Conservation (phyloP, 2,329 filamentous ascomycete genomes). For the Simplicillium sp. region DNA sequence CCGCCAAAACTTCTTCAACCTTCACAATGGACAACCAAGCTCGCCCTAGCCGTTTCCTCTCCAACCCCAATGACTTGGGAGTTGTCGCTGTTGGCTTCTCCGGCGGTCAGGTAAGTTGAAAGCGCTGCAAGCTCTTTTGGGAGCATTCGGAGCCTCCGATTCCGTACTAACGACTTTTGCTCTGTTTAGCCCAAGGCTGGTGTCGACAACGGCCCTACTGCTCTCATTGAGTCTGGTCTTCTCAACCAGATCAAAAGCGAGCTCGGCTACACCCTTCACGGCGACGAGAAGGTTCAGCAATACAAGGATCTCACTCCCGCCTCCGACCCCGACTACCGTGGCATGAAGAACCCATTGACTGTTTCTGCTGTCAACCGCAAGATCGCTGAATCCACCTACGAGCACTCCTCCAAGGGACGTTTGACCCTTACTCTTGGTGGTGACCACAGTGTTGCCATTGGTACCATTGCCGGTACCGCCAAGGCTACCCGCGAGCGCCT, state of each 20-base stretch:
- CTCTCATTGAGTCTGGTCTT: conserved; percentile 80
- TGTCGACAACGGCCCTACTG: conserved; percentile 82
- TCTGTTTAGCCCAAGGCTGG: conserved; percentile 68
- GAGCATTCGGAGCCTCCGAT: conserved; percentile 2
- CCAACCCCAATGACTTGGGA: conserved; percentile 69
- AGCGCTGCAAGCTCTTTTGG: neutral
- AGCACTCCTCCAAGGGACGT: conserved; percentile 71
- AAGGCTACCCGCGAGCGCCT: conserved; percentile 79
- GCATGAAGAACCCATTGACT: conserved; percentile 88
- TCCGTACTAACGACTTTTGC: conserved; percentile 5
- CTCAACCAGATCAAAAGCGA: conserved; percentile 75
- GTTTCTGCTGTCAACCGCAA: conserved; percentile 77
- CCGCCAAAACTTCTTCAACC: conserved; percentile 1
- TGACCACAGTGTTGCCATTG: conserved; percentile 94
- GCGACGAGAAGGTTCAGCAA: conserved; percentile 72
- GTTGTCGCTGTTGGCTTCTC: conserved; percentile 95
- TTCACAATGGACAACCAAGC: conserved; percentile 41
- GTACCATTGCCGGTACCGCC: conserved; percentile 79
- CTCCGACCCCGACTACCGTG: conserved; percentile 68
- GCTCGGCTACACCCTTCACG: conserved; percentile 79
- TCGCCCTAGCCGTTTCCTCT: conserved; percentile 65
- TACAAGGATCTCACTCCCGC: conserved; percentile 68
- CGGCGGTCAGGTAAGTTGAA: conserved; percentile 70
- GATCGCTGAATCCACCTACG: conserved; percentile 78
- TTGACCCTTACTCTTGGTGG: conserved; percentile 90